Evolutionary conservation across 179 eudicot genomes (phyloP).

Genomic region (Drosera spatulata): DNA sequence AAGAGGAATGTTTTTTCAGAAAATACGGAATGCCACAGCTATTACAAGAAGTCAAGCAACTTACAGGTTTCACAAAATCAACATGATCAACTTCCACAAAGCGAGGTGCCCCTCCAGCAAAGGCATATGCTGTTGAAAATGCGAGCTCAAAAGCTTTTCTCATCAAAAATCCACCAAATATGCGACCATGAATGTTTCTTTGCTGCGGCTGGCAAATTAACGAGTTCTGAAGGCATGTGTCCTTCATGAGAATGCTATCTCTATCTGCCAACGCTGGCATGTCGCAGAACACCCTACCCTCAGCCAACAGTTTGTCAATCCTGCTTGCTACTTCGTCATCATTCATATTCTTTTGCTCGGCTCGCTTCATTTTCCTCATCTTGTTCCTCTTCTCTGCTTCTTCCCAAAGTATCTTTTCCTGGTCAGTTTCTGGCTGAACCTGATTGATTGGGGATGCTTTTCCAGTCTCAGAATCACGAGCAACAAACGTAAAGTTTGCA

Average conservation of each 20-base stretch:
- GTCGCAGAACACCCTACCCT: slow-evolving; percentile 83
- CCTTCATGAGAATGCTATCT: slow-evolving; percentile 82
- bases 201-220: slow-evolving; percentile 93
- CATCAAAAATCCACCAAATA: slow-evolving; percentile 95
- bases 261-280: slow-evolving; percentile 97
- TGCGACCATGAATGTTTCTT: slow-evolving; percentile 92
- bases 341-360: slow-evolving; percentile 23
- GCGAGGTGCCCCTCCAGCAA: slow-evolving; percentile 76
- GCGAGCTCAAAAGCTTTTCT: slow-evolving; percentile 90
- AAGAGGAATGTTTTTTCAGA: background rate
- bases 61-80: slow-evolving; percentile 90
- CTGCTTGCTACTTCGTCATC: slow-evolving; percentile 37
- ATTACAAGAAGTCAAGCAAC: slow-evolving; percentile 8
- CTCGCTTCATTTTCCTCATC: slow-evolving; percentile 44
- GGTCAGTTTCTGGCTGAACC: slow-evolving; percentile 60
- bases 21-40: no score
- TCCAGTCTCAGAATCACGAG: slow-evolving; percentile 88
- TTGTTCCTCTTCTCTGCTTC: slow-evolving; percentile 81
- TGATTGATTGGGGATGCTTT: slow-evolving; percentile 72
- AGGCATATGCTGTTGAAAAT: slow-evolving; percentile 81
- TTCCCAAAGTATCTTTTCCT: slow-evolving; percentile 58
- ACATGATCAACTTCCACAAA: slow-evolving; percentile 97
- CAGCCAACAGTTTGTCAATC: slow-evolving; percentile 52
- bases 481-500: slow-evolving; percentile 93
- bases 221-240: slow-evolving; percentile 76